Evolutionary conservation across 345 rosid genomes (phyloP).

Genomic region (Zanthoxylum bungeanum): DNA sequence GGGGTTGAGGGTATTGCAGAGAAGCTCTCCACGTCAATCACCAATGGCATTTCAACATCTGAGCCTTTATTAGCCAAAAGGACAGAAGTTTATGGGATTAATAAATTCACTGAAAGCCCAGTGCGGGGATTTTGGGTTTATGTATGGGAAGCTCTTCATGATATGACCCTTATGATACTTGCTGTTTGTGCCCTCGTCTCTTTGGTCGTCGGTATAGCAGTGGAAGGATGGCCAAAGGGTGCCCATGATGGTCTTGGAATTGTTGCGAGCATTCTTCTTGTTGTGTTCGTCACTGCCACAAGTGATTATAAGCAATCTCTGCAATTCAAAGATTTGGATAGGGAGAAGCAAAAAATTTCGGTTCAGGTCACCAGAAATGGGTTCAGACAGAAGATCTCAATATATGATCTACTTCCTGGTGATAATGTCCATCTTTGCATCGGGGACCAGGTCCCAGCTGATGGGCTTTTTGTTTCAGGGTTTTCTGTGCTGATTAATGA

Average conservation of each 20-base stretch:
- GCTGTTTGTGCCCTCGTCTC: conserved; percentile 61
- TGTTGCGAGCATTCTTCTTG: conserved; percentile 62
- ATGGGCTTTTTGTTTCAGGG: conserved; percentile 64
- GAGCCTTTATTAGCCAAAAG: conserved; percentile 43
- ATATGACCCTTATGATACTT: conserved; percentile 65
- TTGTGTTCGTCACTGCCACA: conserved; percentile 66
- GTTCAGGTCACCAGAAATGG: conserved; percentile 66
- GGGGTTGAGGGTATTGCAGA: conserved; percentile 59
- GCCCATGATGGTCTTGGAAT: conserved; percentile 81
- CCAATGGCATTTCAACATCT: conserved; percentile 53
- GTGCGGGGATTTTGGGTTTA: conserved; percentile 72
- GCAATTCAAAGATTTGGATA: conserved; percentile 69
- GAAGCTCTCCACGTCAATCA: conserved; percentile 62
- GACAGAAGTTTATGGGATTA: conserved; percentile 65
- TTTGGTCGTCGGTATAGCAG: conserved; percentile 55
- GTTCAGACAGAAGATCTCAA: conserved; percentile 50
- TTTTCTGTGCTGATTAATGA: conserved; percentile 61
- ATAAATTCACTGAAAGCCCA: conserved; percentile 80
- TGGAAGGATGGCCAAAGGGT: conserved; percentile 77
- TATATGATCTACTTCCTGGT: conserved; percentile 71
- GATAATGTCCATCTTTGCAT: conserved; percentile 68
- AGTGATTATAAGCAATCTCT: conserved; percentile 69
- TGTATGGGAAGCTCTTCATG: conserved; percentile 70
- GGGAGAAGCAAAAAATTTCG: conserved; percentile 54
- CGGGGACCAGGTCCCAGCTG: conserved; percentile 82